Base-by-base conservation (phyloP, 2,329 filamentous ascomycete species). In the Aspergillus bombycis region DNA sequence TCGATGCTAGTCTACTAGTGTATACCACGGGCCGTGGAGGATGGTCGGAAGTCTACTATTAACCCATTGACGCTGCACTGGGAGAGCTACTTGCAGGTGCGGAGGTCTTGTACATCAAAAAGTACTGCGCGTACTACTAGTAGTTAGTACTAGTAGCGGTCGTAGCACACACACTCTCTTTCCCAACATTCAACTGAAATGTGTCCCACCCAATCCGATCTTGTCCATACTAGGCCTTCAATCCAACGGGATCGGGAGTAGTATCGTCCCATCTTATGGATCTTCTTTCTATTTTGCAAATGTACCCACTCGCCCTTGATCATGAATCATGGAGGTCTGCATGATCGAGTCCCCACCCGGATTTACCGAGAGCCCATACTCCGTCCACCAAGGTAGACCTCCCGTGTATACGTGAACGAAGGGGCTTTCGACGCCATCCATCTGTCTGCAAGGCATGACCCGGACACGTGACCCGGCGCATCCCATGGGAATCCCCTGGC, bases 181-280 rank as follows among this genome's bases (percentile, higher is more conserved):
- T 55, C 52, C 52, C 52, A 55, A 38, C 52, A 54, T 54, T 30
- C n/a, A 30, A 38, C 50, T 53, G 52, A 26, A 26, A 38, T 26
- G 23, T 38, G 23, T 55, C 52, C 32, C 32, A 54, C 52, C 11
- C 52, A 23, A 36, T 54, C n/a, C 26, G 8, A 50, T 30, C 12
- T 50, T 19, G 9, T n/a, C 16, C 16, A 48, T 48, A 28, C 45
- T 26, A 23, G 45, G 45, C n/a, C 12, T 46, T 46, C 21, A 46
- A 46, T 46, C 45, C 45, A 46, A 26, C 45, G 26, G 45, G 12
- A 46, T 46, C 41, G 41, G 41, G 21, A 14, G 43, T 46, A 46
- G 43, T 23, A 21, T 50, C 46, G 46, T n/a, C 26, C 26, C 26
- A 50, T 30, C 46, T 28, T 50, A 28, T 50, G 46, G 26, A n/a